Base-by-base conservation (phyloP, 2,329 filamentous ascomycete genomes). In the Paramyrothecium sp. region DNA sequence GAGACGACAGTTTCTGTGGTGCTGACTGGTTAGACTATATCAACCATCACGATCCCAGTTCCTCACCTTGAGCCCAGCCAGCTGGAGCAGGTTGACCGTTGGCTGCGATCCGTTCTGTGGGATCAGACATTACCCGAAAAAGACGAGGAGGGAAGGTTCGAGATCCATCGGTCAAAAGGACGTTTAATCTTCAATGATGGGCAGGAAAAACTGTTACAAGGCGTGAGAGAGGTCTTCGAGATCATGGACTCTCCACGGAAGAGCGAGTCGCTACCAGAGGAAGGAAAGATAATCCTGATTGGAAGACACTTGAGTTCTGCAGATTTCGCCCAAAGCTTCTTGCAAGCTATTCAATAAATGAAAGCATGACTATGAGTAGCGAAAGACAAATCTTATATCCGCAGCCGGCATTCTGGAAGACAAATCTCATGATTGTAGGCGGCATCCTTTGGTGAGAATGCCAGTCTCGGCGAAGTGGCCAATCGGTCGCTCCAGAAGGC, bases 201-300 rank as follows among this genome's bases (percentile, higher is more conserved):
- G 1, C 77, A 79, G 0, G 77, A 86, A 48, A 90, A 91, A 69
- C 85, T 98, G 61, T 81, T 98, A 8, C 95, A 99, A 72, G 95
- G 93, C 2, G 95, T 99, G 1, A 80, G 94, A 54, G 94, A 97
- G 65, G 84, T 98, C 17, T 99, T 98, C 71, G 95, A 99, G 67
- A 89, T 98, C 22, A 84, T 91, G 22, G 92, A 97, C 63, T 77
- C 75, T 8, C 74, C 76, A 4, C 64, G 71, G 11, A 71, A 69
- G 11, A 63, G 66, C 11, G 68, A 69, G 2, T 66, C 60, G 48
- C 56, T 57, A 13, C 59, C 68, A 12, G 62, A 63, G 23, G 63
- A 71, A 41, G 82, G 86, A 21, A 89, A 89, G 69, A 74, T 89
- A 52, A 82, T 89, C 11, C 65, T 89, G 50, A 89, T 89, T 69